A percentile compares a stretch with the other conserved stretches of the same genome.
Evolutionary conservation across 2,329 filamentous ascomycete species (phyloP).

Genomic region (Ceratocystis cubensis): DNA sequence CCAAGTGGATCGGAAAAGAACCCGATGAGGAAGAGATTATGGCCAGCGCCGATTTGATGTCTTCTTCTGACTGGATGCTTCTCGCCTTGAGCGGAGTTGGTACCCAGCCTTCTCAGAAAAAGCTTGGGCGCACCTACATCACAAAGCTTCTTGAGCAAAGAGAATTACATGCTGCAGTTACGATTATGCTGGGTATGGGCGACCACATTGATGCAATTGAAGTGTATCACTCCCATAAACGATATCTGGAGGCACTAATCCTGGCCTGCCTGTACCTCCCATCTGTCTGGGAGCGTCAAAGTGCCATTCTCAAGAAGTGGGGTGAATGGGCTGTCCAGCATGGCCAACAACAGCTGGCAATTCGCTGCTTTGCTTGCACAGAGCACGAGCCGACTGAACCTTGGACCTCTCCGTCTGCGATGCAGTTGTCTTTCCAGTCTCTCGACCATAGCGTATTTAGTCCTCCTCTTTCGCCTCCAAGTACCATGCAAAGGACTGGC

Average conservation of each 20-base stretch:
- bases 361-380: constrained; percentile 85
- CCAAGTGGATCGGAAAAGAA: constrained; percentile 86
- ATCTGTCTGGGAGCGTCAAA: constrained; percentile 79
- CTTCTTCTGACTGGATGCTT: constrained; percentile 93
- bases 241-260: constrained; percentile 85
- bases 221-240: constrained; percentile 82
- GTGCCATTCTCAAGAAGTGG: constrained; percentile 83
- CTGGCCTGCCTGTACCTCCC: constrained; percentile 75
- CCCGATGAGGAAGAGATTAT: constrained; percentile 63
- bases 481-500: constrained; percentile 42
- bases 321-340: constrained; percentile 82
- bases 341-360: constrained; percentile 78
- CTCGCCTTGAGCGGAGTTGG: constrained; percentile 83
- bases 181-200: constrained; percentile 83
- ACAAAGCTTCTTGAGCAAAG: constrained; percentile 80
- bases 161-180: constrained; percentile 82
- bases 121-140: constrained; percentile 80
- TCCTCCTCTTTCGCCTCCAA: constrained; percentile 62
- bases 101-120: constrained; percentile 62
- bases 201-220: constrained; percentile 92
- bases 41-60: constrained; percentile 72
- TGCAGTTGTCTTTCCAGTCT: constrained; percentile 44
- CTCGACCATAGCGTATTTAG: constrained; percentile 48
- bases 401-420: constrained; percentile 75
- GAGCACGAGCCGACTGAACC: constrained; percentile 72